Percentiles rank a stretch among this genome's conserved stretches.
phyloP scores from a whole-genome alignment of 371 early-diverging fungal genomes.

The Capillidium rhysosporum region DNA sequence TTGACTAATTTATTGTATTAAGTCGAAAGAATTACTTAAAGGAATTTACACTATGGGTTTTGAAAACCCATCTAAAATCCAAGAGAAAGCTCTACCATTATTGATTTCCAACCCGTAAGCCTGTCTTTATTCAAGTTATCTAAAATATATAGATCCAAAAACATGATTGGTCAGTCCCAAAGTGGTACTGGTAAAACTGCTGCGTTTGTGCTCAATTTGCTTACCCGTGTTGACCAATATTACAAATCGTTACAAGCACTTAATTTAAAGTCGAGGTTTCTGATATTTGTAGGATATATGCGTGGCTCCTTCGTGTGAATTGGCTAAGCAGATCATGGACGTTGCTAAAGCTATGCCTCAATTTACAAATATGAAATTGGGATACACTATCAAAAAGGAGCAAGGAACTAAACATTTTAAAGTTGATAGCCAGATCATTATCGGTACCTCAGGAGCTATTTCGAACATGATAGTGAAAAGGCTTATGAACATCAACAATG shows the following conservation, averaged over 20 bases:
- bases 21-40: conserved; percentile 45
- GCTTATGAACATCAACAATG: conserved; percentile 24
- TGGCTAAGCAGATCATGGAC: conserved; percentile 89
- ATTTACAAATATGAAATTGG: conserved; percentile 32
- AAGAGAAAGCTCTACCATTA: conserved; percentile 85
- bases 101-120: conserved; percentile 50
- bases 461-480: conserved; percentile 39
- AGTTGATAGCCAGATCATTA: conserved; percentile 52
- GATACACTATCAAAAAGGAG: conserved; percentile 9
- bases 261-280: not conserved
- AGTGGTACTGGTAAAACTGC: conserved; percentile 95
- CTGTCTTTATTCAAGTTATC: not conserved
- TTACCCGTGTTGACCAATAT: conserved; percentile 40
- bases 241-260: conserved; percentile 26
- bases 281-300: conserved; percentile 62
- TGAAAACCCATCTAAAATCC: conserved; percentile 85
- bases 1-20: not conserved
- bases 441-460: conserved; percentile 95
- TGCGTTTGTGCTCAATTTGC: conserved; percentile 83
- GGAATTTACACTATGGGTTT: conserved; percentile 89
- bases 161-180: conserved; percentile 79
- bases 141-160: conserved; percentile 17
- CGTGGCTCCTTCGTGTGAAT: conserved; percentile 92
- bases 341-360: conserved; percentile 78
- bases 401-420: conserved; percentile 1